Evolutionary conservation across 768 basidiomycete genomes (phyloP).

Genomic region (Lactifluus pinguis): DNA sequence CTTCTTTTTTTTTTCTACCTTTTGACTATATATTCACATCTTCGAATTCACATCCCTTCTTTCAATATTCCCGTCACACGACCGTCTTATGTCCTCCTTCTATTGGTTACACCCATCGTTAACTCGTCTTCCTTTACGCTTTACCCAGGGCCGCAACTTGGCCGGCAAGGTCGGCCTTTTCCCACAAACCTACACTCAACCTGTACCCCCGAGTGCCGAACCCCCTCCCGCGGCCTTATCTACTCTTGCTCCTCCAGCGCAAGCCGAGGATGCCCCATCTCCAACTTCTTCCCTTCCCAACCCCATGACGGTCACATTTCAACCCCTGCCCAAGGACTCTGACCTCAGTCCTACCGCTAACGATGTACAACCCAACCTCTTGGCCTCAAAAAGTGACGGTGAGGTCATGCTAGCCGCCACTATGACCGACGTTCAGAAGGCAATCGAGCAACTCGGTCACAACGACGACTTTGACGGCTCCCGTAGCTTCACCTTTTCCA

Average conservation of each 20-base stretch:
- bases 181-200: constrained; percentile 73
- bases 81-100: constrained; percentile 10
- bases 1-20: not conserved
- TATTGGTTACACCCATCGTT: constrained; percentile 14
- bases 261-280: not conserved
- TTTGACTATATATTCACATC: not conserved
- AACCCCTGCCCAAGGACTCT: constrained; percentile 36
- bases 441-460: constrained; percentile 77
- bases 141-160: constrained; percentile 62
- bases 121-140: constrained; percentile 1
- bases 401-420: constrained; percentile 81
- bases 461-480: constrained; percentile 44
- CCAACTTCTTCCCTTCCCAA: not conserved
- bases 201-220: constrained; percentile 21
- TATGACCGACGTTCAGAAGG: constrained; percentile 83
- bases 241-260: not conserved
- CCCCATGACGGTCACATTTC: constrained; percentile 25
- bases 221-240: constrained; percentile 9
- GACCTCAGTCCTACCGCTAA: constrained; percentile 21
- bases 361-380: not conserved
- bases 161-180: constrained; percentile 84
- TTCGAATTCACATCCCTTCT: not conserved
- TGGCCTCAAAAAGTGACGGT: constrained; percentile 23
- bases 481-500: constrained; percentile 71
- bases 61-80: not conserved